Evolutionary conservation across 2,329 filamentous ascomycete species (phyloP).

Genomic region (Aspergillus floridensis): DNA sequence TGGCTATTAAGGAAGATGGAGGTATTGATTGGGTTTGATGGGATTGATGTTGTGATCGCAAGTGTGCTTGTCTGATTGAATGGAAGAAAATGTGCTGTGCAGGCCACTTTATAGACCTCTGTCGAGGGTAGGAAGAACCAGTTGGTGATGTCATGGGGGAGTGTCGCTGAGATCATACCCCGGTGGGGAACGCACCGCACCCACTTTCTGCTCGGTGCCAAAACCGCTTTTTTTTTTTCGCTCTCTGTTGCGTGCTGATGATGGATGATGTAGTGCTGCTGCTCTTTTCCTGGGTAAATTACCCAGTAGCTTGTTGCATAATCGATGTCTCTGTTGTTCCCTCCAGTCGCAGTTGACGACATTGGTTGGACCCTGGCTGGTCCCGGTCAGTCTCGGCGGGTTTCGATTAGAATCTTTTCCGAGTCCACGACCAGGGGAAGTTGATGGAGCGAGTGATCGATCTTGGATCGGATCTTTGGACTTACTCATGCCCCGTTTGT

Average conservation of each 20-base stretch:
- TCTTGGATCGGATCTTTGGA: not conserved
- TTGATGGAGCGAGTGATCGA: not conserved
- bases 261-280: not conserved
- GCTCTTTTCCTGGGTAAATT: no score
- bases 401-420: not conserved
- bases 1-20: not conserved
- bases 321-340: no score
- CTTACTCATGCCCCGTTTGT: not conserved
- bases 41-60: not conserved
- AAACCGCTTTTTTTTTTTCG: not conserved
- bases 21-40: not conserved
- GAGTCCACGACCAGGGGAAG: not conserved
- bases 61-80: no score
- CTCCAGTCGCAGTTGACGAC: not conserved
- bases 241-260: not conserved
- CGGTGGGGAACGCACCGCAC: conserved; percentile 3
- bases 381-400: not conserved
- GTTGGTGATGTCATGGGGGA: conserved; percentile 15
- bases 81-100: not conserved
- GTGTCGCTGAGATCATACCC: conserved; percentile 21
- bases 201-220: not conserved
- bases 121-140: not conserved
- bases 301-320: no score
- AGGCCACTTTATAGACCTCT: not conserved
- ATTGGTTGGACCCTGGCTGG: not conserved